Base-by-base conservation (phyloP, 768 basidiomycete genomes). In the Russula virescens region DNA sequence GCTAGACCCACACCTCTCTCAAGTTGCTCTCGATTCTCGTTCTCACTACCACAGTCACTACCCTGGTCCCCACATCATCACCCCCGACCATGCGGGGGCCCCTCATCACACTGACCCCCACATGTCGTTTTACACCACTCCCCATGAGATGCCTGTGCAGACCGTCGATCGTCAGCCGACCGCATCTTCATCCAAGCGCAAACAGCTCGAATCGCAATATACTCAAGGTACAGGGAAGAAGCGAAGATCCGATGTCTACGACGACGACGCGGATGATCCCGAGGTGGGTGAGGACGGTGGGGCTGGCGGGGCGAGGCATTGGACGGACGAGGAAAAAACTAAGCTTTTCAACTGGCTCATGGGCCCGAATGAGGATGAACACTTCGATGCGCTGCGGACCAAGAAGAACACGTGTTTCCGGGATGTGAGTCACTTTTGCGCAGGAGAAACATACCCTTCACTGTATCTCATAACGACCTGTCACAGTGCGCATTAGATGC, bases 251-350 rank as follows among this genome's bases (percentile, higher is more conserved):
- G 61, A 57, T 57, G 54, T 59, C n/a, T 64, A 58, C 47, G 63
- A 66, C 13, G 65, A 61, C n/a, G 68, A 65, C 38, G 62, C 61
- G 58, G 61, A 60, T 28, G 69, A 68, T 34, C 61, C 65, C 61
- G 67, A 70, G 21, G 64, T 67, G 3, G 67, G 65, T 1, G 65
- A 62, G 18, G 68, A 68, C 19, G 71, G 67, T 10, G 65, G 60
- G 13, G 60, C 58, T 23, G 69, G 71, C n/a, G 89, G 89, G 26
- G 86, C 89, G 1, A 90, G 90, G 67, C 89, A 91, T 68, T 91
- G 89, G 89, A 88, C 88, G 0, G 89, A 90, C 71, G 88, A 89
- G 10, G 89, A 91, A 70, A 91, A 91, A 74, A 80, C 87, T 16
- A 83, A 81, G 64, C 76, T 91, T 50, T 91, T 91, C 72, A 81